Conservation (phyloP, 805 yeast genomes). For the Brettanomyces naardenensis region DNA sequence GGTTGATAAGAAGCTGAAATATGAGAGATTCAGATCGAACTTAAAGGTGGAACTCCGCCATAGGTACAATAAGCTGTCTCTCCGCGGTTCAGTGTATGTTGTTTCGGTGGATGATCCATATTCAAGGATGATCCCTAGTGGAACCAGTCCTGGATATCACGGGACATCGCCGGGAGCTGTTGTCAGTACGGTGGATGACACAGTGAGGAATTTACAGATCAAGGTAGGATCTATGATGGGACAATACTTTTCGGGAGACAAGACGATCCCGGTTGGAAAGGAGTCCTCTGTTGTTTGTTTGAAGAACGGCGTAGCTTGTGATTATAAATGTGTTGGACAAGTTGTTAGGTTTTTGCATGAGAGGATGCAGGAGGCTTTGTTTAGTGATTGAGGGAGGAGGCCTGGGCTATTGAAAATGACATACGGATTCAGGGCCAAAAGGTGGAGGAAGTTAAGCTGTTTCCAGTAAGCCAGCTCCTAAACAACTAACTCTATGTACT, state of each 20-base stretch:
- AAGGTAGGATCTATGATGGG: slow-evolving; percentile 6
- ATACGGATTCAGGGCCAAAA: no score
- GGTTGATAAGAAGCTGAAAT: slow-evolving; percentile 13
- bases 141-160: no score
- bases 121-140: slow-evolving; percentile 1
- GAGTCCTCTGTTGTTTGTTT: slow-evolving; percentile 15
- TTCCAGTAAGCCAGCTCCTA: no score
- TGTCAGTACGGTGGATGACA: slow-evolving; percentile 8
- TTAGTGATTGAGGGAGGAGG: neutral
- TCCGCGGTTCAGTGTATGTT: slow-evolving; percentile 17
- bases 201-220: slow-evolving; percentile 7
- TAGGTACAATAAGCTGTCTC: slow-evolving; percentile 9
- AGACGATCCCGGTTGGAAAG: slow-evolving; percentile 2
- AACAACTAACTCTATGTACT: no score
- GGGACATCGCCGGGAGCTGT: neutral
- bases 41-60: slow-evolving; percentile 19
- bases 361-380: slow-evolving; percentile 7
- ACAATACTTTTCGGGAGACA: slow-evolving; percentile 15
- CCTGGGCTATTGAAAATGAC: neutral
- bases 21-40: slow-evolving; percentile 13
- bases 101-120: slow-evolving; percentile 14
- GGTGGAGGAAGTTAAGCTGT: no score
- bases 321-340: slow-evolving; percentile 11
- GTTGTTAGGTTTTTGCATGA: slow-evolving; percentile 15
- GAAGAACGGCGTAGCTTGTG: slow-evolving; percentile 21